Evolutionary conservation across 2,329 filamentous ascomycete genomes (phyloP), one percentile per base, ranked within the genome.

Genomic region (Epicoccum sorghinum): DNA sequence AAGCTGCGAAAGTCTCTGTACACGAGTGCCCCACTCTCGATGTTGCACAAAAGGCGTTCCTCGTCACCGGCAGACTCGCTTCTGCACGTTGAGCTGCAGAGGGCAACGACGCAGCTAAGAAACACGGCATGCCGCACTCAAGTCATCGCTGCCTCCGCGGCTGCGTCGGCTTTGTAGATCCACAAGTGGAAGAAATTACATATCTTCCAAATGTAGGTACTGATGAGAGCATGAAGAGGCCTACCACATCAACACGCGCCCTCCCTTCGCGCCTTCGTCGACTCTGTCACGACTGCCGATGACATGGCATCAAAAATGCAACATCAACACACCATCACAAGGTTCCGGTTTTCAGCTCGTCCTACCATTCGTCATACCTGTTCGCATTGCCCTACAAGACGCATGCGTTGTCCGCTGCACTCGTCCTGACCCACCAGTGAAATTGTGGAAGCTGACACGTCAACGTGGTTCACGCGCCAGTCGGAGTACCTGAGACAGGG

Each of bases 401-500:
- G 55, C 58, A 60, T 66, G 62, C 60, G 62, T 64, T 64, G 64
- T 65, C 43, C 52, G 25, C 52, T 52, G 35, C 47, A 22, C 51
- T 54, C 9, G 22, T 3, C 32, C 46, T 42, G 10, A 42, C 24
- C 12, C 24, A 29, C 39, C 23, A 30, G 29, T 30, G 29, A 8
- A 55, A 47, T 24, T 41, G 29, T 32, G 5, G 43, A 27, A 13
- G 35, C 55, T 70, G 69, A 69, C 69, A 72, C 69, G 69, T 72
- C 68, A 70, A 64, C 64, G 46, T 58, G 57, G 68, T 71, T 72
- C 69, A 71, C 69, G 68, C 68, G 58, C 52, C 47, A 51, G 36
- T 46, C 30, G 47, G 41, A 40, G 9, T 29, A 29, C 27, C 27
- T 29, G 27, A 7, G 27, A 29, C 27, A 29, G 18, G 18, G 18